Percentiles rank a stretch among this genome's conserved stretches.
phyloP scores from a whole-genome alignment of 139 green algal genomes.

The Pedinophyceae sp. region DNA sequence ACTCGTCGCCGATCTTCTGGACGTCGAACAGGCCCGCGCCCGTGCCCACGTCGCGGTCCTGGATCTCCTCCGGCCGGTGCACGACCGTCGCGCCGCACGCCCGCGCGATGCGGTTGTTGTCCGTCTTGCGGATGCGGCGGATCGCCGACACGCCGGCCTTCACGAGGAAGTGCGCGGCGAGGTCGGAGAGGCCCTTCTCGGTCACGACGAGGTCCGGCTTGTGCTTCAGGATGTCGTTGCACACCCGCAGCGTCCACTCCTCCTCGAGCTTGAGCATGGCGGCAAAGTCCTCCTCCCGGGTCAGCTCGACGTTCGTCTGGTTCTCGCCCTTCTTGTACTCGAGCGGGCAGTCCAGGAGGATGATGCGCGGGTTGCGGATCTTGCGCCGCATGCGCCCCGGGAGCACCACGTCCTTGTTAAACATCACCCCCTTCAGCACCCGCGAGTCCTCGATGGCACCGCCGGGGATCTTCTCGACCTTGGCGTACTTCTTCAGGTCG shows the following conservation, averaged over 20 bases:
- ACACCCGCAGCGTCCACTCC: slow-evolving; percentile 69
- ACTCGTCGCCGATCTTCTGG: slow-evolving; percentile 94
- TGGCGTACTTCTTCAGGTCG: slow-evolving; percentile 98
- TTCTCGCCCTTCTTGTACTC: slow-evolving; percentile 99
- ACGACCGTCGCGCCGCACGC: slow-evolving; percentile 91
- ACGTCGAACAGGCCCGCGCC: slow-evolving; percentile 90
- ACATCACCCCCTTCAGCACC: slow-evolving; percentile 91
- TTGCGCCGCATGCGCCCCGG: slow-evolving; percentile 83
- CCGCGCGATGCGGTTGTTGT: slow-evolving; percentile 96
- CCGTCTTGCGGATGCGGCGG: slow-evolving; percentile 91
- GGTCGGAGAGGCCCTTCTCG: slow-evolving; percentile 81
- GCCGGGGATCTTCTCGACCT: slow-evolving; percentile 94
- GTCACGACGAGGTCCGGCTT: slow-evolving; percentile 97
- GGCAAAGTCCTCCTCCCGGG: slow-evolving; percentile 87
- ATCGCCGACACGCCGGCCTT: slow-evolving; percentile 88
- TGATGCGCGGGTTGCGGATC: slow-evolving; percentile 84
- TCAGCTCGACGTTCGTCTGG: slow-evolving; percentile 97
- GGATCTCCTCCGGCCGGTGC: slow-evolving; percentile 29
- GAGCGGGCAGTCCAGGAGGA: slow-evolving; percentile 95
- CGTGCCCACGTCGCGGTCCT: background rate
- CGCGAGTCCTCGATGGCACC: slow-evolving; percentile 62
- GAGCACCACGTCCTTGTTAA: slow-evolving; percentile 95
- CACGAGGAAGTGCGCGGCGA: slow-evolving; percentile 81
- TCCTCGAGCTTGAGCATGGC: slow-evolving; percentile 91
- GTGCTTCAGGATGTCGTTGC: slow-evolving; percentile 64